Base-by-base conservation (phyloP, 768 basidiomycete species). In the Roridomyces roridus region DNA sequence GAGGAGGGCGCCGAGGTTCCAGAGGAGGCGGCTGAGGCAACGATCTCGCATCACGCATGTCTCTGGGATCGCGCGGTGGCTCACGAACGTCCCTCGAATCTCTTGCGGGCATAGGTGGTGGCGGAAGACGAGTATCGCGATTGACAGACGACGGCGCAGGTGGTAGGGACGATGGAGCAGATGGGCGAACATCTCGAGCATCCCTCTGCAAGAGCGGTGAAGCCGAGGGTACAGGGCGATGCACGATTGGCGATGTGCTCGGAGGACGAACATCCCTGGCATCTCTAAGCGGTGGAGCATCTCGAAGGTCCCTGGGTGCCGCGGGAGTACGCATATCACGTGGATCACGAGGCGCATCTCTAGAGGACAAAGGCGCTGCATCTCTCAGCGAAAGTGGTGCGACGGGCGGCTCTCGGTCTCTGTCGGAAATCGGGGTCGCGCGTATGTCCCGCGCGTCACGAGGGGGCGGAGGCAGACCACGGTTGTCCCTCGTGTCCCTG, bases 401-500 rank as follows among this genome's bases (percentile, higher is more conserved):
- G 21, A 42, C 50, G 14, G 40, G 50, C n/a, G 41, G 31, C 7
- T 3, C 11, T 15, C 11, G 7, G 15, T 34, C 31, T 8, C 31
- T 34, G 31, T 34, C 43, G 6, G 45, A 46, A 7, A 46, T 24
- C 23, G 54, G 41, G 0, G 36, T 44, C 5, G 36, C 36, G 12
- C 57, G 57, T 15, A 51, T 20, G n/a, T 58, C 57, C 1, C 57
- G 57, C n/a, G 21, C 17, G 25, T 59, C 57, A 2, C 57, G 57
- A 2, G 39, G 39, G 15, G 39, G 39, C 2, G 39, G 39, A n/a
- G 39, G 39, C 9, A 40, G 31, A 11, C 11, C 31, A 10, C 3
- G 11, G 31, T 15, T 10, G 31, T 34, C 31, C 24, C 47, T 35
- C n/a, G 39, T n/a, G 35, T 49, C 47, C 36, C 47, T 49, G 23